Base-by-base conservation (phyloP, 768 basidiomycete species). In the Trametes maxima region DNA sequence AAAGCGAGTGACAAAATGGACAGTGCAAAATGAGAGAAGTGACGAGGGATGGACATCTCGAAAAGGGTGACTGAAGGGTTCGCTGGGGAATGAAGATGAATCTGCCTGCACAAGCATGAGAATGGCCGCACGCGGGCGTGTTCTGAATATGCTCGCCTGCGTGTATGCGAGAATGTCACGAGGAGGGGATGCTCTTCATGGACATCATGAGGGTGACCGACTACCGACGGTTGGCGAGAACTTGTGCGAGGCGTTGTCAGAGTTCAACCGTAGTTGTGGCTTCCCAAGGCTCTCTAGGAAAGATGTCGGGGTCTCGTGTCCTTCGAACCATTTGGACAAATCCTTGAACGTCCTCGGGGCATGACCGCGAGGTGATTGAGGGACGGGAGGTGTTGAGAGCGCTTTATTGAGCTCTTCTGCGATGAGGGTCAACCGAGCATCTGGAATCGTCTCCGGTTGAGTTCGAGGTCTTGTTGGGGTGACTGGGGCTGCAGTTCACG, bases 1-100 rank as follows among this genome's bases (percentile, higher is more conserved):
- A 57, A n/a, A 57, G 47, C 56, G 22, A 36, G n/a, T 13, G 33
- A 16, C 17, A 45, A 28, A 42, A 24, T n/a, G 47, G 7, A 33
- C 7, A 33, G 17, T 33, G 46, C 12, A 42, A 13, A 45, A 12
- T 25, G 43, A 45, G 11, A 21, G 14, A 33, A 5, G 19, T 44
- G 25, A 25, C 28, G 54, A 55, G 56, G 56, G 19, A 39, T 48
- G 56, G 46, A 42, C 37, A 42, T 48, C 37, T 57, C 24, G 56
- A 21, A 37, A 21, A 10, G 5, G 37, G 36, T 37, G 35, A 21
- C 3, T 8, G 36, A 37, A 22, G 12, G 36, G 35, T 3, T 5
- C 14, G 49, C 19, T 37, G 21, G 36, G 49, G 36, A 39, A 40
- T 21, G 17, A 35, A 21, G 21, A 7, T 17, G 14, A 8, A 25